Conservation (phyloP, 139 green algal species). For the Chlorella sp. region DNA sequence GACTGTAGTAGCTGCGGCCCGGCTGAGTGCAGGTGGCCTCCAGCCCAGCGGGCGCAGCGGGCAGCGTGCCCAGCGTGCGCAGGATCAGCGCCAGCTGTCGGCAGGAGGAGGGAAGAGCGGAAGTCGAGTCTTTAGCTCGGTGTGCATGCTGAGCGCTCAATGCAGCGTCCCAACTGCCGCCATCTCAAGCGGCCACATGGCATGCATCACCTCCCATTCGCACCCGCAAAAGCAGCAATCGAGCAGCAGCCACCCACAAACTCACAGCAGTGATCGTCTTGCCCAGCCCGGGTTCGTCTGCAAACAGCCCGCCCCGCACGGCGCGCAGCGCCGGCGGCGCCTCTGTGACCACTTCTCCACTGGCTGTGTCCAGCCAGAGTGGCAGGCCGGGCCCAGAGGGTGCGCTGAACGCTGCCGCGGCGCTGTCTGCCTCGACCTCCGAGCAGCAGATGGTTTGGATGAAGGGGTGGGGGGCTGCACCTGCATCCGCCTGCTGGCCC, state of each 20-base stretch:
- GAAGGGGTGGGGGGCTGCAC: not conserved
- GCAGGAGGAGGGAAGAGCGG: not conserved
- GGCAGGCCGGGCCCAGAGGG: not conserved
- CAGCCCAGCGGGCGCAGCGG: slow-evolving; percentile 30
- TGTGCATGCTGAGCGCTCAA: not conserved
- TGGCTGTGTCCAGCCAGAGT: slow-evolving; percentile 47
- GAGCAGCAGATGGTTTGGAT: too few relatives aligned
- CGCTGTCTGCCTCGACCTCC: too few relatives aligned
- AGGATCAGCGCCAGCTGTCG: slow-evolving; percentile 77
- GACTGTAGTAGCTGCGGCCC: slow-evolving; percentile 29
- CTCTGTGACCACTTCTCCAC: slow-evolving; percentile 46
- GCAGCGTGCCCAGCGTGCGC: slow-evolving; percentile 62
- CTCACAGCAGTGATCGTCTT: slow-evolving; percentile 85
- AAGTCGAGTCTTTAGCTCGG: too few relatives aligned
- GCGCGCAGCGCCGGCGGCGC: slow-evolving; percentile 52
- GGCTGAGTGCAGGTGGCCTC: slow-evolving; percentile 14
- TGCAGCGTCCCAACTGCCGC: too few relatives aligned
- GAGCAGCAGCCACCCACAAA: too few relatives aligned
- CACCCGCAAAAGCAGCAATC: too few relatives aligned
- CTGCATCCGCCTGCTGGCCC: not conserved
- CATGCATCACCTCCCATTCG: too few relatives aligned
- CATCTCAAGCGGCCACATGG: not conserved
- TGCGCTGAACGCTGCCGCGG: too few relatives aligned
- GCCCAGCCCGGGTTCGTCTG: slow-evolving; percentile 93
- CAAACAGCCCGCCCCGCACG: slow-evolving; percentile 85